These are phyloP conservation scores for Paramecium sexaurelia DNA, from an alignment of 73 alveolate genomes.

Conservation along the genomic window DNA sequence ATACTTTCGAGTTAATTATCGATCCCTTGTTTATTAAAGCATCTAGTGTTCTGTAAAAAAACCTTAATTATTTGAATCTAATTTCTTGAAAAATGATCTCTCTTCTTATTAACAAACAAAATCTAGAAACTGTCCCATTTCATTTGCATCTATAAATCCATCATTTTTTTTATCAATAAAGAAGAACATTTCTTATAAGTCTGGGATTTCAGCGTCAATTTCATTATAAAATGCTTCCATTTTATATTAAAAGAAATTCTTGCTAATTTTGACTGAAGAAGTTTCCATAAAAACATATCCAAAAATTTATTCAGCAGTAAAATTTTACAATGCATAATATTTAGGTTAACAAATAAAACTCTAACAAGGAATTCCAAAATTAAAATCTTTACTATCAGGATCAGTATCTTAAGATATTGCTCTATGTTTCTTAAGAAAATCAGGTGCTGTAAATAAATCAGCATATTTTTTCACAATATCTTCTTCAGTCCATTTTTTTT, in stretches of 20 bases:
- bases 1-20: constrained; percentile 14
- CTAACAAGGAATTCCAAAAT: constrained; percentile 16
- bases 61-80: neutral
- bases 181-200: neutral
- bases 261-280: neutral
- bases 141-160: constrained; percentile 8
- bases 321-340: neutral
- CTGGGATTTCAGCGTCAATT: neutral
- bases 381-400: constrained; percentile 6
- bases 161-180: neutral
- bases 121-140: constrained; percentile 2
- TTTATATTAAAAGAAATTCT: neutral
- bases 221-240: neutral
- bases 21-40: neutral
- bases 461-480: constrained; percentile 48
- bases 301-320: neutral
- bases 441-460: constrained; percentile 51
- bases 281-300: neutral
- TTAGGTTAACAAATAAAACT: constrained; percentile 9
- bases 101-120: neutral
- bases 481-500: constrained; percentile 44
- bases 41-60: neutral
- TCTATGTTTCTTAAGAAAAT: neutral
- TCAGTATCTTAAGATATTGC: constrained; percentile 3
- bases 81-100: neutral